phyloP scores from a whole-genome alignment of 2,329 filamentous ascomycete species.

The Epichloe brachyelytri region DNA sequence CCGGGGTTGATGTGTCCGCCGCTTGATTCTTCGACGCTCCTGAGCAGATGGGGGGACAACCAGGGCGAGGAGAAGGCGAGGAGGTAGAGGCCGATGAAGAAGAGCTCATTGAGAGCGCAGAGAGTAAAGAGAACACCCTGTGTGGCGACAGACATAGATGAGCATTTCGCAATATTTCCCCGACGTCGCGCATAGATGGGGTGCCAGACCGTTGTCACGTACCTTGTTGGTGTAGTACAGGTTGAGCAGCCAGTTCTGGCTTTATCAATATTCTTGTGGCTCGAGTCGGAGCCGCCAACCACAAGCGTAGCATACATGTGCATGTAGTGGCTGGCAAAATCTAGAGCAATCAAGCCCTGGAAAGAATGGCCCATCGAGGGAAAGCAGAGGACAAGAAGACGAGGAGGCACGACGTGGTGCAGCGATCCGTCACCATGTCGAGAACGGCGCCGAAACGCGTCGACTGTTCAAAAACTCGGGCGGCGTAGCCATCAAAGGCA shows the following conservation, averaged over 20 bases:
- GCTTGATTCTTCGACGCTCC: conserved; percentile 41
- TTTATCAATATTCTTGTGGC: conserved; percentile 93
- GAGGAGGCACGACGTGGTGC: conserved; percentile 87
- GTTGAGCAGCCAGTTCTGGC: conserved; percentile 78
- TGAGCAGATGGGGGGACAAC: conserved; percentile 72
- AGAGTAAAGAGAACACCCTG: conserved; percentile 83
- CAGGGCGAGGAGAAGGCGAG: conserved; percentile 90
- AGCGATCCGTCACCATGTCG: conserved; percentile 98
- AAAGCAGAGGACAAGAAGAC: conserved; percentile 93
- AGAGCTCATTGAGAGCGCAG: conserved; percentile 85
- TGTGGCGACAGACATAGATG: not conserved
- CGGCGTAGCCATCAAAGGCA: conserved; percentile 88
- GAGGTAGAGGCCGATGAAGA: conserved; percentile 97
- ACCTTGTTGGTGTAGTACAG: conserved; percentile 97
- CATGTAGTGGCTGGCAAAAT: conserved; percentile 94
- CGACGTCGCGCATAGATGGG: not conserved
- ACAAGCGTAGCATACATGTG: conserved; percentile 95
- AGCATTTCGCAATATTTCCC: conserved; percentile 7
- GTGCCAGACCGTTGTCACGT: conserved; percentile 17
- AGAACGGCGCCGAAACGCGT: conserved; percentile 93
- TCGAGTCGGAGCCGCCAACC: conserved; percentile 66
- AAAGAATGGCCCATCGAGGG: conserved; percentile 84
- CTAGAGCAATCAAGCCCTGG: conserved; percentile 82
- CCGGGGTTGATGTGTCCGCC: conserved; percentile 48
- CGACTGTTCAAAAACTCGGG: conserved; percentile 66